These are phyloP conservation scores for Manihot esculenta DNA, from an alignment of 441 rosid genomes.

Conservation along the genomic window DNA sequence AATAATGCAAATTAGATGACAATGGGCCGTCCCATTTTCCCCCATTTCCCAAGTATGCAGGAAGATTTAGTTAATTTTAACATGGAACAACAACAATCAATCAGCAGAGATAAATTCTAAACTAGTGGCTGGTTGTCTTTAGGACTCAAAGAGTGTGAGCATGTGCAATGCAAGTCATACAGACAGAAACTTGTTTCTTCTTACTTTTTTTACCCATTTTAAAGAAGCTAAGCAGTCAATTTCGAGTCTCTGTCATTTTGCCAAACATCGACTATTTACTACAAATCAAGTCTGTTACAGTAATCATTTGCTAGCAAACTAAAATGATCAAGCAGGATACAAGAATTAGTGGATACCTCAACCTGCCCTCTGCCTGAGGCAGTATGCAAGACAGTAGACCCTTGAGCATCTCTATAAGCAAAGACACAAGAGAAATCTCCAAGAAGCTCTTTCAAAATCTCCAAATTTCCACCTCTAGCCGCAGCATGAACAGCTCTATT, in stretches of 20 bases:
- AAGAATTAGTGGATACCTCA: conserved; percentile 39
- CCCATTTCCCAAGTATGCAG: too few species aligned
- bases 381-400: conserved; percentile 74
- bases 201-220: not conserved
- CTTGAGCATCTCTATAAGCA: conserved; percentile 57
- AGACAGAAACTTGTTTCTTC: too few species aligned
- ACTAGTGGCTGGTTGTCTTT: not conserved
- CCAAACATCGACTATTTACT: too few species aligned
- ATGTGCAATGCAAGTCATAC: not conserved
- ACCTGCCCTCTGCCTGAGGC: conserved; percentile 85
- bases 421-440: conserved; percentile 42
- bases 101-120: not conserved
- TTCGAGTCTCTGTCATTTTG: too few species aligned
- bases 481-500: conserved; percentile 86
- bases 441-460: conserved; percentile 50
- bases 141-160: not conserved
- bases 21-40: not conserved
- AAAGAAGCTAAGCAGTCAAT: too few species aligned
- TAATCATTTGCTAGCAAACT: not conserved
- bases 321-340: not conserved
- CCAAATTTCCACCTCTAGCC: conserved; percentile 90
- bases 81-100: too few species aligned
- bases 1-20: not conserved
- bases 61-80: too few species aligned
- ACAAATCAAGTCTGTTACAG: not conserved